A percentile compares a stretch with the other conserved stretches of the same genome.
phyloP scores from a whole-genome alignment of 225 moss, liverwort and hornwort species.

The Lunularia cruciata region DNA sequence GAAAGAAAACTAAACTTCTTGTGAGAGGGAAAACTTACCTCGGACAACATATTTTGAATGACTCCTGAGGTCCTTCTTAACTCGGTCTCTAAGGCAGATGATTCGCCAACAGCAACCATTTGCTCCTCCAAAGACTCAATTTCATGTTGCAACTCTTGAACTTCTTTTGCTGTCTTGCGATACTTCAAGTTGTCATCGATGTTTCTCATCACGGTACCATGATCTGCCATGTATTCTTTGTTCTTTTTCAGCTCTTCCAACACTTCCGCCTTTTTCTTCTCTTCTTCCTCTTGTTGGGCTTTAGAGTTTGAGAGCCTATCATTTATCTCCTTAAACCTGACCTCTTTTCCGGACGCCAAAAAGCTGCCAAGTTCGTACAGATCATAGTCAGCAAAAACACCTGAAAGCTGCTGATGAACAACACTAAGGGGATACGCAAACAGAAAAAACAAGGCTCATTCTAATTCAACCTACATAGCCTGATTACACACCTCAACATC shows the following conservation, averaged over 20 bases:
- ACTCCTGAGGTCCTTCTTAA: constrained; percentile 51
- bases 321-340: constrained; percentile 56
- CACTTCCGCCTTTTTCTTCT: constrained; percentile 44
- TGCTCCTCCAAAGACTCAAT: constrained; percentile 64
- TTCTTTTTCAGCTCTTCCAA: constrained; percentile 51
- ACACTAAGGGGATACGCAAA: too few species aligned
- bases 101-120: constrained; percentile 61
- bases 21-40: constrained; percentile 58
- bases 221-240: constrained; percentile 39
- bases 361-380: constrained; percentile 51
- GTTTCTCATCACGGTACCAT: constrained; percentile 68
- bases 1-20: too few species aligned
- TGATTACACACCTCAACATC: too few species aligned
- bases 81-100: constrained; percentile 56
- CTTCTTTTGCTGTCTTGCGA: constrained; percentile 54
- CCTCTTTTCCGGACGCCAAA: constrained; percentile 67
- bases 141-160: constrained; percentile 40
- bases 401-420: too few species aligned
- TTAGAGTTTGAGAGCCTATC: constrained; percentile 56
- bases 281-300: constrained; percentile 56
- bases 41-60: constrained; percentile 68
- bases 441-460: too few species aligned
- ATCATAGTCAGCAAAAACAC: background rate
- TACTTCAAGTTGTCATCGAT: constrained; percentile 88
- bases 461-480: too few species aligned